phyloP scores from a whole-genome alignment of 306 rosid genomes.

The Inga oerstediana region DNA sequence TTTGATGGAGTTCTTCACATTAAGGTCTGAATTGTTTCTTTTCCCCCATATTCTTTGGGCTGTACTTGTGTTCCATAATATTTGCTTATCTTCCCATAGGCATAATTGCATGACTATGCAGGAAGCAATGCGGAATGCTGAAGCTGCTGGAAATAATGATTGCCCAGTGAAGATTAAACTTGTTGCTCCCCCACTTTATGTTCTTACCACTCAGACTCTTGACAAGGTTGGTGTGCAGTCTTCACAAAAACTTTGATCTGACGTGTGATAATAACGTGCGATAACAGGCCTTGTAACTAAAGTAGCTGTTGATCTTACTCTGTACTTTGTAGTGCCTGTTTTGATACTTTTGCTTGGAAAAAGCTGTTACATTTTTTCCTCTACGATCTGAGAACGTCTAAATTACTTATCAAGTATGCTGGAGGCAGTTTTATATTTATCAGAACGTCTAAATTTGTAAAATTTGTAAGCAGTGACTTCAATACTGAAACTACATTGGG shows the following conservation, averaged over 20 bases:
- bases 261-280: constrained; percentile 2
- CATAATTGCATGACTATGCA: constrained; percentile 35
- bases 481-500: constrained; percentile 12
- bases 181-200: constrained; percentile 98
- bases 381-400: background rate
- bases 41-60: background rate
- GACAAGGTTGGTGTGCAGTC: constrained; percentile 75
- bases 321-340: background rate
- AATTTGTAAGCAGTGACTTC: background rate
- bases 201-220: constrained; percentile 95
- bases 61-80: background rate
- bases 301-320: background rate
- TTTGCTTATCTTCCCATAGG: background rate
- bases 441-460: background rate
- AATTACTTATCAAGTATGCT: background rate
- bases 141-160: constrained; percentile 88
- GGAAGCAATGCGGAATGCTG: constrained; percentile 97
- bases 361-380: background rate
- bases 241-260: background rate
- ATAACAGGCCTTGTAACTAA: constrained; percentile 13
- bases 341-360: background rate
- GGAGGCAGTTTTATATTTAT: constrained; percentile 10
- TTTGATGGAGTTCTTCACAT: constrained; percentile 97
- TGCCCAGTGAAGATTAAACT: constrained; percentile 98
- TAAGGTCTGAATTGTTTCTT: constrained; percentile 50